Conservation (phyloP, 2,329 filamentous ascomycete species). For the Fusarium sp. region DNA sequence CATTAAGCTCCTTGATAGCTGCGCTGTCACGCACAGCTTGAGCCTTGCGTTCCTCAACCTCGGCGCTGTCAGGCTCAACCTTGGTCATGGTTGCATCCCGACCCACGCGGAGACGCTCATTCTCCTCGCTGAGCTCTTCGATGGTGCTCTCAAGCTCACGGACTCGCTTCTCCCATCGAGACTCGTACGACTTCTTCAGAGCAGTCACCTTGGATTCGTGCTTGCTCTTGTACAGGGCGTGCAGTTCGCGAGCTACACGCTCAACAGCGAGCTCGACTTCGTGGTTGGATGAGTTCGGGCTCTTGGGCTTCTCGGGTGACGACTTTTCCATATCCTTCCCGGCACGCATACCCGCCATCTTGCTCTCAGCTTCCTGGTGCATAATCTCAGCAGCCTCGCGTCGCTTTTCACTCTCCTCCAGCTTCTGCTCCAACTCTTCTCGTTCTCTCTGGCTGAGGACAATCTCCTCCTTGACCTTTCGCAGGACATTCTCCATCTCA, state of each 20-base stretch:
- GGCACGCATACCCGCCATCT: constrained; percentile 79
- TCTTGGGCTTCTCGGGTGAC: constrained; percentile 56
- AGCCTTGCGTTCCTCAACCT: constrained; percentile 63
- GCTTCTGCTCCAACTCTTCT: constrained; percentile 79
- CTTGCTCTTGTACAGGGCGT: constrained; percentile 94
- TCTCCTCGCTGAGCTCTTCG: constrained; percentile 77
- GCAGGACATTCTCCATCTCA: constrained; percentile 86
- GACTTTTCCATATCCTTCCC: constrained; percentile 61
- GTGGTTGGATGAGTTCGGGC: constrained; percentile 51
- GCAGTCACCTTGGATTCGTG: constrained; percentile 96
- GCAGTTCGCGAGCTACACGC: constrained; percentile 92
- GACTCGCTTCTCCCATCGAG: constrained; percentile 89
- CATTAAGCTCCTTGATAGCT: constrained; percentile 76
- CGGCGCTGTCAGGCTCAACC: constrained; percentile 60
- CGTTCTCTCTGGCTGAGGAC: constrained; percentile 82
- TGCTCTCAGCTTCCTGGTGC: constrained; percentile 80
- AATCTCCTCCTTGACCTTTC: constrained; percentile 85
- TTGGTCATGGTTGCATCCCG: constrained; percentile 75
- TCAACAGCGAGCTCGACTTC: constrained; percentile 90
- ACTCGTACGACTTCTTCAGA: constrained; percentile 86
- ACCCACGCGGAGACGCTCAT: constrained; percentile 77
- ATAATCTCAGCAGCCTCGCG: constrained; percentile 80
- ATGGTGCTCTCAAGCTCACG: constrained; percentile 81
- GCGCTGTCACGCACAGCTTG: constrained; percentile 75
- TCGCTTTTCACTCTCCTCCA: constrained; percentile 82